Evolutionary conservation across 2,329 filamentous ascomycete genomes (phyloP).

Genomic region (Fusarium begoniae): DNA sequence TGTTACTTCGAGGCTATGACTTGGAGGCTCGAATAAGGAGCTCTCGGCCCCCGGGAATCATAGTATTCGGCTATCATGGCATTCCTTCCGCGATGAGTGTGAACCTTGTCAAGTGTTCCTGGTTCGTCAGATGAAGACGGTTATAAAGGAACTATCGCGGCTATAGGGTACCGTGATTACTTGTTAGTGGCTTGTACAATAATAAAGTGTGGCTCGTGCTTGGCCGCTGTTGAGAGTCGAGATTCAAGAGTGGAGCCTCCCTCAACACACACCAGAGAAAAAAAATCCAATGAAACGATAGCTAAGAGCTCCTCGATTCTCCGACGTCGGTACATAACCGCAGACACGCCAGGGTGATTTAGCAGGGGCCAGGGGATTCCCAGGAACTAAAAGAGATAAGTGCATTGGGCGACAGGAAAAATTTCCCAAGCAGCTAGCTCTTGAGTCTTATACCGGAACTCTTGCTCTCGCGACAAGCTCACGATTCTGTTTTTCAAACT

Average conservation of each 20-base stretch:
- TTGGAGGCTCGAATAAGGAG: neutral
- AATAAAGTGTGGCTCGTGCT: neutral
- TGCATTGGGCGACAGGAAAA: slow-evolving; percentile 34
- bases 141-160: neutral
- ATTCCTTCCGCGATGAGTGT: neutral
- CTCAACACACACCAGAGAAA: slow-evolving; percentile 5
- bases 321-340: slow-evolving; percentile 41
- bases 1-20: neutral
- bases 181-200: neutral
- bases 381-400: slow-evolving; percentile 30
- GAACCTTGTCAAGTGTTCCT: neutral
- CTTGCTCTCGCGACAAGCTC: slow-evolving; percentile 24
- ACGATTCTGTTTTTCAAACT: slow-evolving; percentile 3
- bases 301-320: slow-evolving; percentile 24
- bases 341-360: slow-evolving; percentile 24
- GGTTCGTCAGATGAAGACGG: neutral
- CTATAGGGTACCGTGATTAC: slow-evolving; percentile 11
- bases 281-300: neutral
- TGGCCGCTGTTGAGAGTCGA: neutral
- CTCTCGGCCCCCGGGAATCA: neutral
- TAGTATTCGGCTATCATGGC: neutral
- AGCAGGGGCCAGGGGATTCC: slow-evolving; percentile 26
- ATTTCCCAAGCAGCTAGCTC: slow-evolving; percentile 34
- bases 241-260: neutral
- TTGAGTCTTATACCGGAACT: slow-evolving; percentile 17